These are phyloP conservation scores for Syncephalastrum sp. DNA, from an alignment of 371 early-diverging fungal species.

Conservation along the genomic window DNA sequence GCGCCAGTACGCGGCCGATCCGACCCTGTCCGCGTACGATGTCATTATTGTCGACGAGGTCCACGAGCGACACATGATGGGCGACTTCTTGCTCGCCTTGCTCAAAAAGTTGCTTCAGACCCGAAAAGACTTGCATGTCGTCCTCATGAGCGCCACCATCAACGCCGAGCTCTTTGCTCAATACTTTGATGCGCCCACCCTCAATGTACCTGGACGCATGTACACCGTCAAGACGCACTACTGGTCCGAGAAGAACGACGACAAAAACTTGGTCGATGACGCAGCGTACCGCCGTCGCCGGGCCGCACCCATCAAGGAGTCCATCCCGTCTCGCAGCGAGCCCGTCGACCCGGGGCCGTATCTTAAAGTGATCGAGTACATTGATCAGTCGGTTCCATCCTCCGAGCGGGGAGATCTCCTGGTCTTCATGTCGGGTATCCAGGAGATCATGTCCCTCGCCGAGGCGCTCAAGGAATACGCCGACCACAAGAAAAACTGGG, in stretches of 20 bases:
- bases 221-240: conserved; percentile 52
- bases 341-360: conserved; percentile 56
- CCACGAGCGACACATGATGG: conserved; percentile 67
- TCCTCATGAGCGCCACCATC: conserved; percentile 85
- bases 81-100: conserved; percentile 62
- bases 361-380: conserved; percentile 58
- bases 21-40: conserved; percentile 54
- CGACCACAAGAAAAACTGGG: conserved; percentile 52
- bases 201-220: conserved; percentile 55
- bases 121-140: conserved; percentile 46
- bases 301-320: conserved; percentile 38
- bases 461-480: conserved; percentile 44
- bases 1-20: conserved; percentile 63
- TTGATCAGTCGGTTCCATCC: conserved; percentile 58
- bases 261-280: conserved; percentile 56
- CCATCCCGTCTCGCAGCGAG: conserved; percentile 42
- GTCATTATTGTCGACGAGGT: conserved; percentile 78
- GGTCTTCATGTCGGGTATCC: conserved; percentile 69
- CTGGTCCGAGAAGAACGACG: conserved; percentile 39
- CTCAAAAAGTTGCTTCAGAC: conserved; percentile 45
- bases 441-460: conserved; percentile 60
- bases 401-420: conserved; percentile 70
- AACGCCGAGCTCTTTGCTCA: conserved; percentile 65
- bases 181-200: conserved; percentile 56
- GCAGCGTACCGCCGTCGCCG: conserved; percentile 45